Percentiles rank a stretch among this genome's conserved stretches.
Conservation (phyloP, 1,284 basidiomycete species). For the Caloboletus firmus region DNA sequence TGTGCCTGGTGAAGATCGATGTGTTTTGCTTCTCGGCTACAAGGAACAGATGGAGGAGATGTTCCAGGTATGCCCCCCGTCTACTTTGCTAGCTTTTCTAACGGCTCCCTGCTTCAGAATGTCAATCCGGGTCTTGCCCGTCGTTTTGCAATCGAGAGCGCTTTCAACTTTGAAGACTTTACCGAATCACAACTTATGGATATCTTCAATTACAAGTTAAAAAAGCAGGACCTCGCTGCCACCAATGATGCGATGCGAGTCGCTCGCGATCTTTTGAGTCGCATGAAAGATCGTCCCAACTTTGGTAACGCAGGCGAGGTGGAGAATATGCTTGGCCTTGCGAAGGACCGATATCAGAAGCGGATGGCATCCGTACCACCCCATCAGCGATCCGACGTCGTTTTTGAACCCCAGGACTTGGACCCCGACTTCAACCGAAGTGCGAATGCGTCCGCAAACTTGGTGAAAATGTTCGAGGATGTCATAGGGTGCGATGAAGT, state of each 20-base stretch:
- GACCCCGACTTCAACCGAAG: slow-evolving; percentile 57
- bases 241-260: slow-evolving; percentile 52
- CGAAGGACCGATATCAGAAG: slow-evolving; percentile 49
- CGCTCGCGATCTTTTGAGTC: slow-evolving; percentile 51
- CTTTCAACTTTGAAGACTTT: slow-evolving; percentile 65
- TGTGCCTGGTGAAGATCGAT: slow-evolving; percentile 63
- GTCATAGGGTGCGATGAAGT: slow-evolving; percentile 58
- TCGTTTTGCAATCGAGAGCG: slow-evolving; percentile 62
- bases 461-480: slow-evolving; percentile 57
- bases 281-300: slow-evolving; percentile 53
- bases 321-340: slow-evolving; percentile 55
- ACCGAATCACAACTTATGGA: slow-evolving; percentile 48
- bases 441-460: slow-evolving; percentile 46
- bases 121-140: slow-evolving; percentile 62
- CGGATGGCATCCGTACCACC: slow-evolving; percentile 41
- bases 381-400: slow-evolving; percentile 38
- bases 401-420: slow-evolving; percentile 59
- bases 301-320: slow-evolving; percentile 69
- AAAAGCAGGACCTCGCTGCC: slow-evolving; percentile 53
- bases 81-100: not conserved
- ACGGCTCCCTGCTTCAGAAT: slow-evolving; percentile 41
- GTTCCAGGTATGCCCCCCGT: slow-evolving; percentile 50
- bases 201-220: slow-evolving; percentile 55
- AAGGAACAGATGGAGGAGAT: slow-evolving; percentile 61
- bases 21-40: slow-evolving; percentile 62